These are phyloP conservation scores for Tricholoma matsutake DNA, from an alignment of 768 basidiomycete species.

Conservation along the genomic window DNA sequence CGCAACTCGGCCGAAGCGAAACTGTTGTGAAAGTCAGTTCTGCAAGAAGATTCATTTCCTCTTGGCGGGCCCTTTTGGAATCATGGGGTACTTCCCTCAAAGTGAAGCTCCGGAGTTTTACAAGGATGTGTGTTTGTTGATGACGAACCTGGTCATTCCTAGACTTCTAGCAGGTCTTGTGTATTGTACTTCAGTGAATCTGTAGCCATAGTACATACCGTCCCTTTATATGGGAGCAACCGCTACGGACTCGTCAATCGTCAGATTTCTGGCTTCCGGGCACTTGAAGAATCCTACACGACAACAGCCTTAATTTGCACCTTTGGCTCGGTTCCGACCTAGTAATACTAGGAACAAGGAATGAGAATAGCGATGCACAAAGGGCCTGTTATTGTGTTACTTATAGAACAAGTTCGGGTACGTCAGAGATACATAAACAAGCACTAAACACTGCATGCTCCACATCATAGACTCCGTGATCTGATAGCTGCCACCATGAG, in stretches of 20 bases:
- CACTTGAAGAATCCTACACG: no score
- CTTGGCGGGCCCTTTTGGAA: conserved; percentile 17
- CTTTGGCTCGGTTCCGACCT: background rate
- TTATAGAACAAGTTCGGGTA: no score
- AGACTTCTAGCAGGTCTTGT: background rate
- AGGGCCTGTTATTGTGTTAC: no score
- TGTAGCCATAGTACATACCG: background rate
- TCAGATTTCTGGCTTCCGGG: background rate
- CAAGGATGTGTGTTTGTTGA: conserved; percentile 12
- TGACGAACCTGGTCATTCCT: background rate
- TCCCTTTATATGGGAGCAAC: background rate
- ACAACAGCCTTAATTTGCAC: background rate
- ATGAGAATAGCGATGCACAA: no score
- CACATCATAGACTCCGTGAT: conserved; percentile 11
- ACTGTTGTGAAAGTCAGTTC: background rate
- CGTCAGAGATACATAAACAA: background rate
- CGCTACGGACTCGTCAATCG: background rate
- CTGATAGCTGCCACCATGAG: conserved; percentile 24
- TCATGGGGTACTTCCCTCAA: conserved; percentile 17
- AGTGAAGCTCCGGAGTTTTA: conserved; percentile 20
- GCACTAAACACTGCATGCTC: conserved; percentile 10
- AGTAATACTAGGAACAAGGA: background rate
- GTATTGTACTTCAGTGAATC: background rate
- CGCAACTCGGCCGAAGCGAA: conserved; percentile 3
- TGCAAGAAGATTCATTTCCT: background rate